Evolutionary conservation across 1,139 yeast species (phyloP).

Genomic region (Maudiozyma humilis): DNA sequence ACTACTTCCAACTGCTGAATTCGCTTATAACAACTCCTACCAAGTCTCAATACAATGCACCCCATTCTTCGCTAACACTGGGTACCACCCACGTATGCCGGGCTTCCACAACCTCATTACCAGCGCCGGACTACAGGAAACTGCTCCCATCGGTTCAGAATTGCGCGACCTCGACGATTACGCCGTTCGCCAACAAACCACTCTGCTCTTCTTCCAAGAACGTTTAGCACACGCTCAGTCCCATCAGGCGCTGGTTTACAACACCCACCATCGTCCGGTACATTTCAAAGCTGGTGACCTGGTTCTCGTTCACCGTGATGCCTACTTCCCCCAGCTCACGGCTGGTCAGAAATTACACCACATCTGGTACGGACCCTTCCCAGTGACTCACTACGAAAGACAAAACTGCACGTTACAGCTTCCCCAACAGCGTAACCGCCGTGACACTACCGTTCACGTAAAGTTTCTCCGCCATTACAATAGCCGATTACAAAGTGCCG

Average conservation of each 20-base stretch:
- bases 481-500: too few relatives aligned
- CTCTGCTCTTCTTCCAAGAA: neutral
- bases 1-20: neutral
- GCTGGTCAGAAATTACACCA: neutral
- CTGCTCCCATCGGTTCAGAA: neutral
- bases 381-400: neutral
- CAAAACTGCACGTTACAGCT: neutral
- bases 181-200: neutral
- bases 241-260: neutral
- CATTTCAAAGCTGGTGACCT: neutral
- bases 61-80: neutral
- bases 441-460: too few relatives aligned
- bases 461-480: too few relatives aligned
- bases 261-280: neutral
- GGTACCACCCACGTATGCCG: neutral
- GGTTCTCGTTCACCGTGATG: neutral
- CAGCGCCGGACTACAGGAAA: neutral
- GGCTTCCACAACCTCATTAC: neutral
- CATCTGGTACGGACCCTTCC: neutral
- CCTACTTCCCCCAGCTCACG: neutral
- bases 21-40: neutral
- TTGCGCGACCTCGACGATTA: neutral
- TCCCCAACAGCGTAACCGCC: too few relatives aligned
- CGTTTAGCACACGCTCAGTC: neutral
- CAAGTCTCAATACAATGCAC: neutral